Evolutionary conservation across 2,329 filamentous ascomycete genomes (phyloP), one percentile per base, ranked within the genome.

Genomic region (Verticillium isaacii): DNA sequence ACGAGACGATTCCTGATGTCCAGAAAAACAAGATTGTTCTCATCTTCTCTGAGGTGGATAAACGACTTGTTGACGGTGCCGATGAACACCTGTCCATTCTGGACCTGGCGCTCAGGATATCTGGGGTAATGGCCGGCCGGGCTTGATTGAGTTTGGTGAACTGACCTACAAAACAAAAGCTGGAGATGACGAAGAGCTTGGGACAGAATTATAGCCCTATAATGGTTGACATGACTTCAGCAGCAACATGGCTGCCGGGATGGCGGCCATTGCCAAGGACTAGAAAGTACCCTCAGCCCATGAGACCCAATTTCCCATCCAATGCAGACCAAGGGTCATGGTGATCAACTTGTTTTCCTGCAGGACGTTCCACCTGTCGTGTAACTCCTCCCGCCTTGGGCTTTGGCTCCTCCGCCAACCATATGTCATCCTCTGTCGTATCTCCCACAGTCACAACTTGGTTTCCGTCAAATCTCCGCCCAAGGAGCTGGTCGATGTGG

Each of bases 61-160:
- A 98, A 82, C 85, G 95, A 66, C 77, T 99, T 56, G 90, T 97
- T 6, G 96, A 99, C 74, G 95, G 95, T 9, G 90, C 93, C 2
- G 95, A 99, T 72, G 95, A 99, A 77, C 94, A 99, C 73, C 80
- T 99, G 29, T 92, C 91, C 1, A 90, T 98, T 63, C 78, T 99
- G 36, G 94, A 99, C 74, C 73, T 98, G 66, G 84, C 90, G 7
- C 81, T 98, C 71, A 88, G 91, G 70, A 90, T 97, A 78, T 91
- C 91, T 0, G 85, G 85, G 34, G 87, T 95, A 62, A 72, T 96
- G 72, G 81, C 80, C 52, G 80, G 80, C 3, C 64, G 64, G 17
- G 37, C 39, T 55, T 64, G 54, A 55, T 5, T 12, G 15, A 25
- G n/a, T 23, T 52, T 52, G n/a, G n/a, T 11, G 45, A 11, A 8